phyloP scores from a whole-genome alignment of 768 basidiomycete species.

The Amanita rimosa region DNA sequence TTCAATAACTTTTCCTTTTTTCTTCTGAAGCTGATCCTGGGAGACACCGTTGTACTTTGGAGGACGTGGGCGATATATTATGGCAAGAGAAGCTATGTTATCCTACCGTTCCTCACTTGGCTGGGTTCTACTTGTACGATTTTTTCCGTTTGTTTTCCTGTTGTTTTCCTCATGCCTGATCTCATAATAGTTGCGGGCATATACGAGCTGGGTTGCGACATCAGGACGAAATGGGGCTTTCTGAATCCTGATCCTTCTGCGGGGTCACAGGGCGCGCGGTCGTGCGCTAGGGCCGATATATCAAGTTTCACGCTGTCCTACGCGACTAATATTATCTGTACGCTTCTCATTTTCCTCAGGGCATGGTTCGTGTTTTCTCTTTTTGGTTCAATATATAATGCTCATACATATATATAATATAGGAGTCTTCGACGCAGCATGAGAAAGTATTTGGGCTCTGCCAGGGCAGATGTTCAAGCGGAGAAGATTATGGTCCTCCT shows the following conservation, averaged over 20 bases:
- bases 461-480: constrained; percentile 15
- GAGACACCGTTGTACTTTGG: constrained; percentile 21
- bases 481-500: constrained; percentile 17
- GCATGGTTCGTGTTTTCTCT: constrained; percentile 13
- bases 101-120: constrained; percentile 15
- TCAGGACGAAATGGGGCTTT: constrained; percentile 16
- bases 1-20: too few relatives aligned
- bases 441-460: constrained; percentile 14
- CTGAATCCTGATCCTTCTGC: constrained; percentile 14
- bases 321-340: constrained; percentile 19
- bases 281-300: constrained; percentile 16
- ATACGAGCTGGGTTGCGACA: constrained; percentile 19
- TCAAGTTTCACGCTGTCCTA: constrained; percentile 20
- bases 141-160: too few relatives aligned
- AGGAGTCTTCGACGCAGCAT: constrained; percentile 17
- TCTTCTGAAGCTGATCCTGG: constrained; percentile 15
- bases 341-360: constrained; percentile 16
- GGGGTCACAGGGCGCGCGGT: constrained; percentile 14
- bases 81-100: constrained; percentile 10
- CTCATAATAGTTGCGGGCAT: constrained; percentile 14
- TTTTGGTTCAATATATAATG: neutral
- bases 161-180: neutral
- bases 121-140: constrained; percentile 17
- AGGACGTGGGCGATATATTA: constrained; percentile 16
- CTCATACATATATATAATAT: neutral